Conservation (phyloP, 108 stramenopile genomes). For the Fistulifera solaris region DNA sequence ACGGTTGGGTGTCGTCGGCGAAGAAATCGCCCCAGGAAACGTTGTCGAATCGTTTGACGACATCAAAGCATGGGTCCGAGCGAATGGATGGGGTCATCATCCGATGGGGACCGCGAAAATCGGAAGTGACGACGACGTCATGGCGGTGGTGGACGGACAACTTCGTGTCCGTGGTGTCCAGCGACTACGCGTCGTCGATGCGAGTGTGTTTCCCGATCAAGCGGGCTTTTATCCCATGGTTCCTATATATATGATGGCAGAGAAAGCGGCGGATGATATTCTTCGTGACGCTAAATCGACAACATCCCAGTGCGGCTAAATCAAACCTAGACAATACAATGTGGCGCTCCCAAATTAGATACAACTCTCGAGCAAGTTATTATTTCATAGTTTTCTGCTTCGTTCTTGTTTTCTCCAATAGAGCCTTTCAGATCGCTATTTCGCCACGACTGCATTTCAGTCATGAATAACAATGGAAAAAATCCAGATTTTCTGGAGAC, state of each 20-base stretch:
- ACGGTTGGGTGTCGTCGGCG: background rate
- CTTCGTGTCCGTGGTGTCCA: slow-evolving; percentile 21
- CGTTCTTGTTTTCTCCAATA: no score
- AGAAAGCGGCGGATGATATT: no score
- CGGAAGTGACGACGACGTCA: slow-evolving; percentile 27
- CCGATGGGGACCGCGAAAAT: slow-evolving; percentile 19
- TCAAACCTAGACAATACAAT: no score
- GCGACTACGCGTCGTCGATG: slow-evolving; percentile 27
- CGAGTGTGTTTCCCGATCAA: slow-evolving; percentile 17
- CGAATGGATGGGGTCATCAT: slow-evolving; percentile 19
- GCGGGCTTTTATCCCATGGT: slow-evolving; percentile 36
- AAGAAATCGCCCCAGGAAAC: background rate
- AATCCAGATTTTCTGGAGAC: no score
- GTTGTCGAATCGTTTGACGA: slow-evolving; percentile 2
- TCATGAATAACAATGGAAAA: no score
- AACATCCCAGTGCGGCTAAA: no score
- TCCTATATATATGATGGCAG: background rate
- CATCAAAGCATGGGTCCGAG: background rate
- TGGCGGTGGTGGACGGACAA: slow-evolving; percentile 25
- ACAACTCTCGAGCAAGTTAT: no score
- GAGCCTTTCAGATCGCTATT: no score
- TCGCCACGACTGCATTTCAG: no score
- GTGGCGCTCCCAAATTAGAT: no score
- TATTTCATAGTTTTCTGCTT: no score
- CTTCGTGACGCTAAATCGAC: no score